A percentile compares a stretch with the other conserved stretches of the same genome.
These are phyloP conservation scores for Thielaviopsis musarum DNA, from an alignment of 2,329 filamentous ascomycete genomes.

Conservation along the genomic window DNA sequence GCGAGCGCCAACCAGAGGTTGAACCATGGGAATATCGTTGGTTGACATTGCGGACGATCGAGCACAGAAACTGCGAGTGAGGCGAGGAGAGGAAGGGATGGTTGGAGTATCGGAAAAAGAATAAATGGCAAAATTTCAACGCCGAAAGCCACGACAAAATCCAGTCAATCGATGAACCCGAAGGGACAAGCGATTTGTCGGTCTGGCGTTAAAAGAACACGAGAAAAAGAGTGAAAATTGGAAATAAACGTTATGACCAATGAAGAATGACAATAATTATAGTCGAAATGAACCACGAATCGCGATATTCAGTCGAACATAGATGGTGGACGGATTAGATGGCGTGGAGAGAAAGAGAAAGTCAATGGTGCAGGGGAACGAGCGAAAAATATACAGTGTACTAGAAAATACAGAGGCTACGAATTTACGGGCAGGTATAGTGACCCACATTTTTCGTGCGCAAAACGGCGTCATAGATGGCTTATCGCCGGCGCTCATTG, in stretches of 20 bases:
- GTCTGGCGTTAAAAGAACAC: background rate
- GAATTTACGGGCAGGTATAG: background rate
- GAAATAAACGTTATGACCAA: background rate
- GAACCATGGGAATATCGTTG: conserved; percentile 18
- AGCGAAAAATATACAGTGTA: background rate
- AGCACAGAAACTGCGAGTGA: background rate
- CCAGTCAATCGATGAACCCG: background rate
- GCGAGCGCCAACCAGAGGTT: conserved; percentile 17
- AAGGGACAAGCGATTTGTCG: background rate
- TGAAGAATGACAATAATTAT: background rate
- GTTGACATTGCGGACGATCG: conserved; percentile 20
- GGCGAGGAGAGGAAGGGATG: background rate
- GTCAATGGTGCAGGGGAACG: background rate
- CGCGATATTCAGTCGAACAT: background rate
- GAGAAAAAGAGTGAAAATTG: background rate
- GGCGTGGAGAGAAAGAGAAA: background rate
- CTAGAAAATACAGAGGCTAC: background rate
- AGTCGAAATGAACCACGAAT: background rate
- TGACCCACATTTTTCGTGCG: conserved; percentile 2
- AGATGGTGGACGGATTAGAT: background rate
- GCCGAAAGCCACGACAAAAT: background rate
- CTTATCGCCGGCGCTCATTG: conserved; percentile 1
- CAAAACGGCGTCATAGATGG: conserved; percentile 4
- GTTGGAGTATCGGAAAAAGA: background rate
- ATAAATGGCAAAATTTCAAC: background rate